Base-by-base conservation (phyloP, 306 rosid genomes). In the Rosa persica region DNA sequence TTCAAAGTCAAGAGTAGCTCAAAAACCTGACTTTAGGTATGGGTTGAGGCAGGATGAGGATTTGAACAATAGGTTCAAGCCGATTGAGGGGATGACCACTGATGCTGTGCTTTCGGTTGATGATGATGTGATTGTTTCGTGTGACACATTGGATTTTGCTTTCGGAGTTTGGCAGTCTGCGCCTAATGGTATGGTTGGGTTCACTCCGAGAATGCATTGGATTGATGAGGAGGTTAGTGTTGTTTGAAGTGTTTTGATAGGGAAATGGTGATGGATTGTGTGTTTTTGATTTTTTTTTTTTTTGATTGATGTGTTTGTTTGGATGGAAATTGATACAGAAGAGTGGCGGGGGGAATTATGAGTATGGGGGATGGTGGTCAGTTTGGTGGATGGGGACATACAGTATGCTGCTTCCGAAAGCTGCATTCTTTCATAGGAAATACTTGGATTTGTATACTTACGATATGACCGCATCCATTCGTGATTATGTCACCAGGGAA, bases 351-450 rank as follows among this genome's bases (percentile, higher is more conserved):
- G 87, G 81, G 81, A 75, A 77, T 72, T 88, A 86, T 72, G 83
- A 66, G 84, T 88, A 88, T 77, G 89, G 88, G 75, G 92, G 92
- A 70, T 90, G 91, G 91, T 88, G 91, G 91, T 88, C 94, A 2
- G 90, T 90, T 68, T 90, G 92, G 90, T 79, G 89, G 87, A 88
- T 67, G 83, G 92, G 92, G 49, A 88, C 90, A 79, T 86, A 86
- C 62, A 88, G 90, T 72, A 83, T 88, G 85, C 83, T 86, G 70
- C 94, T 90, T 47, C 81, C 87, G 19, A 86, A 90, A 84, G 92
- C 85, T 76, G 88, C 95, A 83, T 90, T 85, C 81, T 82, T 90
- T 75, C 95, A 88, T 76, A 79, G 73, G 78, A 85, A 88, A 55
- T 90, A 88, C 84, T 79, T 90, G 81, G 86, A 85, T 74, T 62